Evolutionary conservation across 2,329 filamentous ascomycete species (phyloP).

Genomic region (Acarospora socialis): DNA sequence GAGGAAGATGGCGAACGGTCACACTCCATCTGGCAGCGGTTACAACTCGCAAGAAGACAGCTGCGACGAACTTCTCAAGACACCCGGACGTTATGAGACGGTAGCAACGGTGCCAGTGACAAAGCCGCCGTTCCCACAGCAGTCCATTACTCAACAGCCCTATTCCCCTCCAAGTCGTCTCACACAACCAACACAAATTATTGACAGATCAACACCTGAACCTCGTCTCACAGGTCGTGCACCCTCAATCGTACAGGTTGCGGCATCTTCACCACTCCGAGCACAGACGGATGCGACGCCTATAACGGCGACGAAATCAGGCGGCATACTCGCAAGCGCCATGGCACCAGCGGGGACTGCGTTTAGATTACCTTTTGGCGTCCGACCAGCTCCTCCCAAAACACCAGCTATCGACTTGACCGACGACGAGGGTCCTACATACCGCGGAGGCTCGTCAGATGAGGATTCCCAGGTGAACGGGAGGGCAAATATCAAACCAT

Average conservation of each 20-base stretch:
- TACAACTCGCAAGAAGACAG: conserved; percentile 16
- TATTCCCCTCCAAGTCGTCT: conserved; percentile 16
- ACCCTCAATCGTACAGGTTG: conserved; percentile 54
- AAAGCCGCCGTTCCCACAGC: conserved; percentile 15
- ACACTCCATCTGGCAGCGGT: conserved; percentile 10
- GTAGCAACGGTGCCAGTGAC: conserved; percentile 34
- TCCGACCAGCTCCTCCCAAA: conserved; percentile 21
- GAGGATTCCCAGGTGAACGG: conserved; percentile 37
- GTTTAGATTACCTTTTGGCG: conserved; percentile 41
- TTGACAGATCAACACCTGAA: conserved; percentile 28
- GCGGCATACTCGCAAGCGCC: conserved; percentile 39
- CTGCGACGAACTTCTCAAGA: conserved; percentile 20
- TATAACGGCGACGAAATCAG: conserved; percentile 18
- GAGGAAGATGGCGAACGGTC: conserved; percentile 19
- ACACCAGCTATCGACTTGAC: conserved; percentile 34
- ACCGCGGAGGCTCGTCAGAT: conserved; percentile 50
- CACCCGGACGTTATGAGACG: conserved; percentile 30
- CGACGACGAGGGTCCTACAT: conserved; percentile 41
- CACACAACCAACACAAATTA: conserved; percentile 49
- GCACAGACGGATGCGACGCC: conserved; percentile 29
- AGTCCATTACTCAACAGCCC: conserved; percentile 29
- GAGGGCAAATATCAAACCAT: conserved; percentile 45
- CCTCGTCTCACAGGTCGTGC: conserved; percentile 19
- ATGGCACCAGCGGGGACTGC: conserved; percentile 66
- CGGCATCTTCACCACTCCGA: conserved; percentile 70